A percentile compares a stretch with the other conserved stretches of the same genome.
These are phyloP conservation scores for Elasticomyces elasticus DNA, from an alignment of 495 filamentous ascomycete genomes.

Conservation along the genomic window DNA sequence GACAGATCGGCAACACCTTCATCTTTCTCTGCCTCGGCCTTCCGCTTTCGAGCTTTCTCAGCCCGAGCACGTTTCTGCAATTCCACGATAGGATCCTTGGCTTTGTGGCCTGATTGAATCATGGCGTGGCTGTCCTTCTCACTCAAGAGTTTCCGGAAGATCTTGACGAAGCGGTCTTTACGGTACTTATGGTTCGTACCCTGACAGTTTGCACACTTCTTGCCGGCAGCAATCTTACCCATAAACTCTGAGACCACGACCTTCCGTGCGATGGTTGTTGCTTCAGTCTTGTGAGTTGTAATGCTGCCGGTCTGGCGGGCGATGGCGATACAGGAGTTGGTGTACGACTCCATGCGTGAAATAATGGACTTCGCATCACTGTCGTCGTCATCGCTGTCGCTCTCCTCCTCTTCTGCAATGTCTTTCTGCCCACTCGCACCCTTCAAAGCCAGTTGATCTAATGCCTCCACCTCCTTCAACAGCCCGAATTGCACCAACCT, in stretches of 20 bases:
- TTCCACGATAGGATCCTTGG: constrained; percentile 49
- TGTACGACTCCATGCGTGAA: constrained; percentile 57
- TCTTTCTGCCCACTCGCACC: constrained; percentile 19
- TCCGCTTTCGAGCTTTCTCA: constrained; percentile 17
- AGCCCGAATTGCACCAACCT: constrained; percentile 78
- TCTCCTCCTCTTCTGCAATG: constrained; percentile 39
- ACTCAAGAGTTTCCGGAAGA: constrained; percentile 73
- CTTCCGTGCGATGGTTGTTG: constrained; percentile 64
- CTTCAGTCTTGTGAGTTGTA: constrained; percentile 63
- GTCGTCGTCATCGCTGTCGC: constrained; percentile 47
- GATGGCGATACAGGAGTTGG: constrained; percentile 52
- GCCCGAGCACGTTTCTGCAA: constrained; percentile 21
- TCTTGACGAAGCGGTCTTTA: constrained; percentile 80
- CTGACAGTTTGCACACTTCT: constrained; percentile 64
- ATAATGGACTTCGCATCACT: constrained; percentile 51
- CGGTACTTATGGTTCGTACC: constrained; percentile 57
- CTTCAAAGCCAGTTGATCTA: constrained; percentile 45
- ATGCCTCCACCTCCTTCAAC: constrained; percentile 56
- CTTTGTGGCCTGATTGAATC: constrained; percentile 56
- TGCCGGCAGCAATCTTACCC: constrained; percentile 50
- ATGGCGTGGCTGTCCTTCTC: constrained; percentile 64
- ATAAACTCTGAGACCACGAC: constrained; percentile 71
- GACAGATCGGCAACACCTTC: constrained; percentile 65
- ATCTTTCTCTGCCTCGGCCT: constrained; percentile 51
- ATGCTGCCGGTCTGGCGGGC: constrained; percentile 41